phyloP scores from a whole-genome alignment of 257 asterid genomes.

The Solanum appendiculatum region DNA sequence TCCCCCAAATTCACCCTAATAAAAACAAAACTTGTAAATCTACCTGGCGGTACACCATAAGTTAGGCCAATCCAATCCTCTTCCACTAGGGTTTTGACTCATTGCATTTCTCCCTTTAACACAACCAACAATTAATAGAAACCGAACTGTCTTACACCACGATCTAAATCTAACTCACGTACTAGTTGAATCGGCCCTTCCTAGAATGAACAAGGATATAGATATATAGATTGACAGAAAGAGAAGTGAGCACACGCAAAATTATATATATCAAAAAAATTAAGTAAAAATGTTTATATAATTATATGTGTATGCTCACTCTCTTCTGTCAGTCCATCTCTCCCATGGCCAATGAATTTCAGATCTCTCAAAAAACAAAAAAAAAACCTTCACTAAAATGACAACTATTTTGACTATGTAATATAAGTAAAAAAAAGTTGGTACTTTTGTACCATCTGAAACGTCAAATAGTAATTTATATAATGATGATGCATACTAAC shows the following conservation, averaged over 20 bases:
- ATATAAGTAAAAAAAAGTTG: not conserved
- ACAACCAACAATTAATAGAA: not conserved
- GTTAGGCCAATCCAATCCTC: not conserved
- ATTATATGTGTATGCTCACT: slow-evolving; percentile 44
- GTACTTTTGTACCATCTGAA: not conserved
- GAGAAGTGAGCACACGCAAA: slow-evolving; percentile 46
- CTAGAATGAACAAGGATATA: not conserved
- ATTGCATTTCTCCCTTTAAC: not conserved
- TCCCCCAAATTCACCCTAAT: not conserved
- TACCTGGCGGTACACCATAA: not conserved
- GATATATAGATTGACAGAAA: slow-evolving; percentile 31
- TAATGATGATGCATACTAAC: not conserved
- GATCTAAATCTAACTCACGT: not conserved
- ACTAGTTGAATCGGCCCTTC: not conserved
- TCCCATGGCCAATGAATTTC: not conserved
- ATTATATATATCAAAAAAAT: slow-evolving; percentile 4
- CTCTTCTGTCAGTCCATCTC: slow-evolving; percentile 35
- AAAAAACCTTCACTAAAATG: no score
- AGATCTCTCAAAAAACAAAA: not conserved
- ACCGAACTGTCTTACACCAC: not conserved
- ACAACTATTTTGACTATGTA: not conserved
- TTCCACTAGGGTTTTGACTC: not conserved
- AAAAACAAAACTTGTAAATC: not conserved
- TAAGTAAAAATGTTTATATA: slow-evolving; percentile 15
- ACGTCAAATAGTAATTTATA: not conserved